Evolutionary conservation across 208 protist genomes (phyloP).

Genomic region (Trypanosoma platydactyli): DNA sequence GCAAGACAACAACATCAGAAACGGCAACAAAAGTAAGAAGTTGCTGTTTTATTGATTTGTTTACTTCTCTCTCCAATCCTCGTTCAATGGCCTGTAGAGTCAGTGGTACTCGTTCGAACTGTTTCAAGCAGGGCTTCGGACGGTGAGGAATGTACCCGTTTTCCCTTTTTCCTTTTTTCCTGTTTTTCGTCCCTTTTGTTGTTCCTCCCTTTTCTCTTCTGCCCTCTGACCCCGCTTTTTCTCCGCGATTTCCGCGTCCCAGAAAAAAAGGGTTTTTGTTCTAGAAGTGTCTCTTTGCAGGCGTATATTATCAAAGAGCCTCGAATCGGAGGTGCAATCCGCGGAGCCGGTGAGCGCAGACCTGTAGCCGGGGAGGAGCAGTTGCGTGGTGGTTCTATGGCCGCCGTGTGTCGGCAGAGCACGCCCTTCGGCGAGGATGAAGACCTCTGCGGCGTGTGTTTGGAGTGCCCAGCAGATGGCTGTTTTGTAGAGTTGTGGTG

Average conservation of each 20-base stretch:
- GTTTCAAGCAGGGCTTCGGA: neutral
- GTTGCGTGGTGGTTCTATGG: neutral
- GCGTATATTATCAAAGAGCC: no score
- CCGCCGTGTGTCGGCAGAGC: conserved; percentile 1
- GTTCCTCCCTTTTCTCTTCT: neutral
- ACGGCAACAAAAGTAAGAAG: no score
- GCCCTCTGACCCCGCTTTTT: neutral
- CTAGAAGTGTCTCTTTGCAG: no score
- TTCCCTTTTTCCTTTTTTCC: conserved; percentile 19
- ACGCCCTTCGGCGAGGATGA: conserved; percentile 53
- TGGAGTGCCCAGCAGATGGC: conserved; percentile 54
- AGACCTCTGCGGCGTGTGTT: conserved; percentile 81
- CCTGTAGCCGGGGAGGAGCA: neutral
- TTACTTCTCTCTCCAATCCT: neutral
- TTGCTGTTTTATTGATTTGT: no score
- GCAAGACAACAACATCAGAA: no score
- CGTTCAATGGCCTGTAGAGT: neutral
- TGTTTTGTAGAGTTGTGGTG: conserved; percentile 80
- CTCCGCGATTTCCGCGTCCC: neutral
- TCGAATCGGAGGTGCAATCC: no score
- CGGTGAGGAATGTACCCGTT: neutral
- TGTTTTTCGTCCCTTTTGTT: conserved; percentile 6
- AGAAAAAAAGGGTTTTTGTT: no score
- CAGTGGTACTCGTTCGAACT: no score
- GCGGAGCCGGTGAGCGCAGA: no score